Percentiles rank a stretch among this genome's conserved stretches.
Conservation (phyloP, 176 grass and related monocot species). For the Elymus sibiricus region DNA sequence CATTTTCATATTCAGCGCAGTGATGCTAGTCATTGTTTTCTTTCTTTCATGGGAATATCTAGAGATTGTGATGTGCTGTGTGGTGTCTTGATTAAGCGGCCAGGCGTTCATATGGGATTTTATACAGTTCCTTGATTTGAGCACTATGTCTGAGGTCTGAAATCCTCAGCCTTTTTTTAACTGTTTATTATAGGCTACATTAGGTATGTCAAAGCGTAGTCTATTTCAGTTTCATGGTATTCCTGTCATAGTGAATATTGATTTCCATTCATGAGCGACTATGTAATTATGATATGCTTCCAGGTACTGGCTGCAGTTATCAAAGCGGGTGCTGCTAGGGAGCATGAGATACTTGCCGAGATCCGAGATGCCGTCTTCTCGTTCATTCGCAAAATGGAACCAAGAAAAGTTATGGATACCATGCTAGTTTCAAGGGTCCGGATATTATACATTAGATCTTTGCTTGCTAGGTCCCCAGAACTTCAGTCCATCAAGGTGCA, state of each 20-base stretch:
- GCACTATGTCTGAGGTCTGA: not conserved
- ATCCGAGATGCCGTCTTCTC: constrained; percentile 94
- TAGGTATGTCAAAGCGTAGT: not conserved
- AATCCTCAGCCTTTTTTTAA: constrained; percentile 1
- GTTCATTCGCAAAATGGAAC: constrained; percentile 99
- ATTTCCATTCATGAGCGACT: not conserved
- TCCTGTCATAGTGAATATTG: not conserved
- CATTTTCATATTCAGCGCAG: constrained; percentile 21
- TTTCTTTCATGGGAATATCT: not conserved
- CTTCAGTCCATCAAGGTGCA: constrained; percentile 94
- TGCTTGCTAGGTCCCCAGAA: constrained; percentile 95
- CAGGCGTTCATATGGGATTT: not conserved
- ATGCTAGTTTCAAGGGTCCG: constrained; percentile 98
- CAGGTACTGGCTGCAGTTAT: constrained; percentile 98
- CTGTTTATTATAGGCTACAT: not conserved
- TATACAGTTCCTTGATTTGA: not conserved
- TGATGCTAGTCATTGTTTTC: constrained; percentile 10
- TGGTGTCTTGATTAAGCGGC: constrained; percentile 4
- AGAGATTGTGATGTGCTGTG: not conserved
- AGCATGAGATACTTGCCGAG: constrained; percentile 99
- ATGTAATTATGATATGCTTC: constrained; percentile 20
- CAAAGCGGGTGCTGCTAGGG: constrained; percentile 96
- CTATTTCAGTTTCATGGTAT: not conserved
- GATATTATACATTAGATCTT: constrained; percentile 99
- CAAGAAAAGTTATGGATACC: constrained; percentile 97